A percentile compares a stretch with the other conserved stretches of the same genome.
Conservation (phyloP, 805 yeast genomes). For the Ogataea methanolica region DNA sequence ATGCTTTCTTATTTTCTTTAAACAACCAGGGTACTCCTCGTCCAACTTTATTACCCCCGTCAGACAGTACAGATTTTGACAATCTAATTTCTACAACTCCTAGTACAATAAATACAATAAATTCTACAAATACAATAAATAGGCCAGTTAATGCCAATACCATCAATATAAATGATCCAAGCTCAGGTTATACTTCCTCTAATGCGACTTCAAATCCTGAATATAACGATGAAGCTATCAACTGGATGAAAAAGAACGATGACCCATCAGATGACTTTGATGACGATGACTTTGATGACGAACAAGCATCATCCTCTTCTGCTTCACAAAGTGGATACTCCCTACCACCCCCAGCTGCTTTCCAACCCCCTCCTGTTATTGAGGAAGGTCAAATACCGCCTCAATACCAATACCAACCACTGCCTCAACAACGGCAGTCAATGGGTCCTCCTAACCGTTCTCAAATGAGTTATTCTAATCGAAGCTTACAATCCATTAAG, state of each 20-base stretch:
- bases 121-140: too few species aligned
- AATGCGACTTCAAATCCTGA: background rate
- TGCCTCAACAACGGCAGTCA: background rate
- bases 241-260: slow-evolving; percentile 1
- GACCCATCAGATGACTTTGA: slow-evolving; percentile 2
- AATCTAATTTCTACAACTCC: background rate
- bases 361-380: too few species aligned
- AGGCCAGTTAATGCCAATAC: too few species aligned
- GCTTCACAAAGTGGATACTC: too few species aligned
- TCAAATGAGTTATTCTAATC: background rate
- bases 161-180: too few species aligned
- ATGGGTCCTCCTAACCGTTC: background rate
- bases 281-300: background rate
- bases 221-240: background rate
- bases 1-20: slow-evolving; percentile 23
- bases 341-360: too few species aligned
- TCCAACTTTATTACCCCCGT: background rate
- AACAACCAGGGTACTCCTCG: slow-evolving; percentile 8
- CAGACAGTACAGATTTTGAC: background rate
- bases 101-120: too few species aligned
- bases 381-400: too few species aligned
- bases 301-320: too few species aligned
- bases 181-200: background rate
- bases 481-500: background rate
- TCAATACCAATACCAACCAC: slow-evolving; percentile 1